Evolutionary conservation across 441 rosid genomes (phyloP), one percentile per base, ranked within the genome.

Genomic region (Pelargonium citronellum): DNA sequence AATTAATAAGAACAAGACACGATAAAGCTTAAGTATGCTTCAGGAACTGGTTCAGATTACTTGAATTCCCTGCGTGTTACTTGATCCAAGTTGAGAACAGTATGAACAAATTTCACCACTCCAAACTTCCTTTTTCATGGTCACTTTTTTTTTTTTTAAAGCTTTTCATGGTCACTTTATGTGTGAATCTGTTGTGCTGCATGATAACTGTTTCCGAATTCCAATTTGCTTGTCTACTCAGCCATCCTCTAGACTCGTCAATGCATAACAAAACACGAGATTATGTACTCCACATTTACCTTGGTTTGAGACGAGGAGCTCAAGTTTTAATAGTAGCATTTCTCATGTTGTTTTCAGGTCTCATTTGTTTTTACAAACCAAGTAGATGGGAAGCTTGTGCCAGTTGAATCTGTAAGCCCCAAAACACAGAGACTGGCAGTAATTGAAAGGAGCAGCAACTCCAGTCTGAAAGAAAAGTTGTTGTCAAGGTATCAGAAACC

Each of bases 351-450:
- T 73, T 78, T 81, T 81, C 90, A 94, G 99, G 92, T 91, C 61
- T 79, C 94, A 24, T 95, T 89, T 66, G 91, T 90, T 66, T 91
- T 95, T 85, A 87, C 96, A 12, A 91, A 95, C 79, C 97, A 95
- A 74, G 88, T 95, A 60, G 99, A 87, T 67, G 96, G 97, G 78
- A 91, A 91, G 81, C 96, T 91, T 44, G 80, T 86, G 51, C 99
- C 97, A 0, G 69, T 91, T 8, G 92, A 94, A 76, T 79, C 96
- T 68, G 78, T 67, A 62, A 78, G 71, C 69, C 79, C 78, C 10
- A 83, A 74, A 62, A 67, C 74, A 70, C 79, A 76, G 66, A 77
- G 69, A 69, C 57, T 57, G 47, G 24, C 67, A 76, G 79, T 79
- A 66, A 67, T 20, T 64, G 57, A 65, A 13, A 19, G 5, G 30